Evolutionary conservation across 805 yeast species (phyloP).

Genomic region (Brettanomyces bruxellensis): DNA sequence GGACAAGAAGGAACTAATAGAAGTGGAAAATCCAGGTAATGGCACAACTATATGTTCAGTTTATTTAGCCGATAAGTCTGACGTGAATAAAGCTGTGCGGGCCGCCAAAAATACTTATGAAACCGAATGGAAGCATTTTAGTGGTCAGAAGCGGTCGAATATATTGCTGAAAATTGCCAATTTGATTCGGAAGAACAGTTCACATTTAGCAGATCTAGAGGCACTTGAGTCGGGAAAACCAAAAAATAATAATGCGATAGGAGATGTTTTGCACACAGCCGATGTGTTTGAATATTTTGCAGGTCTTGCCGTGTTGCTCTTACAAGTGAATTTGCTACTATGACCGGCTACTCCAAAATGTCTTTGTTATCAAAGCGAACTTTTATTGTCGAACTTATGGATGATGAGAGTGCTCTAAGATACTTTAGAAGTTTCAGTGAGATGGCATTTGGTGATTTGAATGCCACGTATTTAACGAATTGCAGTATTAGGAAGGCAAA

Average conservation of each 20-base stretch:
- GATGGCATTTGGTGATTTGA: slow-evolving; percentile 61
- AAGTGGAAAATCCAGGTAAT: slow-evolving; percentile 48
- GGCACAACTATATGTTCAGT: slow-evolving; percentile 43
- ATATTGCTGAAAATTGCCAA: slow-evolving; percentile 40
- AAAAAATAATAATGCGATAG: slow-evolving; percentile 39
- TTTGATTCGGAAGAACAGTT: slow-evolving; percentile 38
- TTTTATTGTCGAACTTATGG: slow-evolving; percentile 76
- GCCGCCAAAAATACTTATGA: slow-evolving; percentile 44
- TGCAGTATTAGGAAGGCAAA: slow-evolving; percentile 34
- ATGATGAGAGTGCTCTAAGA: slow-evolving; percentile 62
- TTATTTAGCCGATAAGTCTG: slow-evolving; percentile 40
- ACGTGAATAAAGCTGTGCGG: slow-evolving; percentile 45
- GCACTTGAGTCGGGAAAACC: slow-evolving; percentile 56
- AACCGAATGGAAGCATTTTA: slow-evolving; percentile 35
- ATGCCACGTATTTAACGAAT: slow-evolving; percentile 41
- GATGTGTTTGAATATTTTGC: slow-evolving; percentile 57
- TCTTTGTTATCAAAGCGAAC: slow-evolving; percentile 51
- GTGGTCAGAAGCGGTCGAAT: slow-evolving; percentile 38
- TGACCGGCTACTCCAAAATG: slow-evolving; percentile 55
- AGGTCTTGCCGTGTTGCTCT: slow-evolving; percentile 72
- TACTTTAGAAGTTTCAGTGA: slow-evolving; percentile 66
- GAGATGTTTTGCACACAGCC: slow-evolving; percentile 50
- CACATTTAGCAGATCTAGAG: slow-evolving; percentile 46
- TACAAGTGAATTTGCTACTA: slow-evolving; percentile 62
- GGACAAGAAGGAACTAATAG: slow-evolving; percentile 45